These are phyloP conservation scores for Scheffersomyces amazonensis DNA, from an alignment of 805 yeast species.

Conservation along the genomic window DNA sequence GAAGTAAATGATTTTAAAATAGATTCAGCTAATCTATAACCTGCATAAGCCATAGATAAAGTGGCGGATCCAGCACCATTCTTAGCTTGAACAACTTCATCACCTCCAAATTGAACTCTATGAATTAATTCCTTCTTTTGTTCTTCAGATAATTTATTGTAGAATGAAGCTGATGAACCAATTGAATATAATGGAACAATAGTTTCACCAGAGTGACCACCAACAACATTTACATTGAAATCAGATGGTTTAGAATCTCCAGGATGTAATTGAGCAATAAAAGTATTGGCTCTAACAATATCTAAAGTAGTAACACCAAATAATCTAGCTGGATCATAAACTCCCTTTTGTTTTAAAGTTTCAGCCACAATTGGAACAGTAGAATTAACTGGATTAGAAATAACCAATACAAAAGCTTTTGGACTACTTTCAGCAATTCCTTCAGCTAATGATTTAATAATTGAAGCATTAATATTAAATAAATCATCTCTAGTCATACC, in stretches of 20 bases:
- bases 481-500: slow-evolving; percentile 93
- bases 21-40: slow-evolving; percentile 69
- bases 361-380: slow-evolving; percentile 88
- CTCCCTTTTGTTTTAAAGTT: slow-evolving; percentile 64
- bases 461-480: slow-evolving; percentile 79
- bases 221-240: slow-evolving; percentile 71
- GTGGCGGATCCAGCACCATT: slow-evolving; percentile 85
- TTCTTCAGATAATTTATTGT: slow-evolving; percentile 53
- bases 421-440: slow-evolving; percentile 75
- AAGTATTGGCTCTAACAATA: slow-evolving; percentile 82
- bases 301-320: slow-evolving; percentile 91
- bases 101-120: slow-evolving; percentile 94
- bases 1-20: slow-evolving; percentile 54
- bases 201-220: slow-evolving; percentile 95
- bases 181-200: slow-evolving; percentile 79
- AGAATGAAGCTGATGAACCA: slow-evolving; percentile 30
- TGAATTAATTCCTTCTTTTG: slow-evolving; percentile 65
- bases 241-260: slow-evolving; percentile 46
- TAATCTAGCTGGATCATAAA: slow-evolving; percentile 66
- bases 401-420: slow-evolving; percentile 72
- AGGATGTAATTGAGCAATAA: slow-evolving; percentile 56
- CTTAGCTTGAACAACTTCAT: slow-evolving; percentile 83
- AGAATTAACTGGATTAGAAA: slow-evolving; percentile 92
- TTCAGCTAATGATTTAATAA: slow-evolving; percentile 68
- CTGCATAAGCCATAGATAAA: slow-evolving; percentile 83